Evolutionary conservation across 345 rosid genomes (phyloP).

Genomic region (Erucastrum elatum): DNA sequence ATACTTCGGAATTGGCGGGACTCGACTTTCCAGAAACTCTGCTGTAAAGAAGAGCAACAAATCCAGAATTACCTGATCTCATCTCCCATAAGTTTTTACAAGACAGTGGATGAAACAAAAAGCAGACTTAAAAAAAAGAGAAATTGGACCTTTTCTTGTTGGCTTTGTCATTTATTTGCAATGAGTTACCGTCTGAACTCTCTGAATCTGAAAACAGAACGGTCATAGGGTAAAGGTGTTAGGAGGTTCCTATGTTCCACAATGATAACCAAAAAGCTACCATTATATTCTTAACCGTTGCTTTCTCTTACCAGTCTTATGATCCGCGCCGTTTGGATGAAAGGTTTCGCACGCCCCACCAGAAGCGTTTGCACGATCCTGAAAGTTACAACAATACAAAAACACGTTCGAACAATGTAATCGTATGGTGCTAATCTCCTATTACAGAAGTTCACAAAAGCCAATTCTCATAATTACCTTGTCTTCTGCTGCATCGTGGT

Average conservation of each 20-base stretch:
- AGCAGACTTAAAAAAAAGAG: slow-evolving; percentile 18
- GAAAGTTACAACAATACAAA: slow-evolving; percentile 28
- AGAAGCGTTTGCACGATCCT: slow-evolving; percentile 40
- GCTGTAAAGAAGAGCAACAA: slow-evolving; percentile 3
- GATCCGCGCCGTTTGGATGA: slow-evolving; percentile 25
- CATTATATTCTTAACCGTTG: background rate
- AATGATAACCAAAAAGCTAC: background rate
- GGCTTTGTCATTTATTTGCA: slow-evolving; percentile 40
- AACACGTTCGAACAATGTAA: slow-evolving; percentile 25
- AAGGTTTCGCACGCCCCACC: slow-evolving; percentile 20
- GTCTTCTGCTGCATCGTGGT: slow-evolving; percentile 29
- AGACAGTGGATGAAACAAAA: slow-evolving; percentile 4
- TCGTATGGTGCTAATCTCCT: slow-evolving; percentile 10
- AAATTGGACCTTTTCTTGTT: slow-evolving; percentile 44
- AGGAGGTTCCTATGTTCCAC: background rate
- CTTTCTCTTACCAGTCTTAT: slow-evolving; percentile 42
- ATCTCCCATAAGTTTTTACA: background rate
- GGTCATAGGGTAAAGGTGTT: background rate
- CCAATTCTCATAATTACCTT: slow-evolving; percentile 35
- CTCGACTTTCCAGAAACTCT: slow-evolving; percentile 11
- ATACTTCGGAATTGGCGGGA: background rate
- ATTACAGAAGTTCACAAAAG: background rate
- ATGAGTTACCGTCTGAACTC: slow-evolving; percentile 25
- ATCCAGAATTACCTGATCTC: background rate
- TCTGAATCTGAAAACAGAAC: slow-evolving; percentile 40